Evolutionary conservation across 2,329 filamentous ascomycete species (phyloP).

Genomic region (Pseudogymnoascus sp.): DNA sequence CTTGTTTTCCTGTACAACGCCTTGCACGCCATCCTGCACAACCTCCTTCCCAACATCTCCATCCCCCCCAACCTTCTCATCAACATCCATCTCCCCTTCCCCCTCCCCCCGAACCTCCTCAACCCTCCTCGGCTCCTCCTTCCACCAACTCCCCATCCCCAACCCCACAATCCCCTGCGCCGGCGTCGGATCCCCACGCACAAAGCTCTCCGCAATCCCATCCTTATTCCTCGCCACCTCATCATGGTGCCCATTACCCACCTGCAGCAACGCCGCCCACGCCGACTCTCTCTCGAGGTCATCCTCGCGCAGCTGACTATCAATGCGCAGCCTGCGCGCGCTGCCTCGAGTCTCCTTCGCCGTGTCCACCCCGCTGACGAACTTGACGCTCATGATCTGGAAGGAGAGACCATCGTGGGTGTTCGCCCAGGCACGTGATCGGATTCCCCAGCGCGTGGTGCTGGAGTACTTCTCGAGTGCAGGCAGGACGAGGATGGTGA

Average conservation of each 20-base stretch:
- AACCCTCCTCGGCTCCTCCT: not conserved
- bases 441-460: slow-evolving; percentile 70
- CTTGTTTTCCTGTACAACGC: slow-evolving; percentile 41
- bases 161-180: slow-evolving; percentile 2
- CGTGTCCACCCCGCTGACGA: slow-evolving; percentile 68
- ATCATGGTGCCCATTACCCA: slow-evolving; percentile 2
- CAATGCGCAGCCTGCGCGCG: slow-evolving; percentile 28
- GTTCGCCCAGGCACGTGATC: slow-evolving; percentile 69
- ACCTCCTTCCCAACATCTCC: not conserved
- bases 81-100: not conserved
- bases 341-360: slow-evolving; percentile 36
- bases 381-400: slow-evolving; percentile 72
- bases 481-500: slow-evolving; percentile 78
- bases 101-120: not conserved
- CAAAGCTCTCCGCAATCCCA: slow-evolving; percentile 5
- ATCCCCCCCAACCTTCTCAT: not conserved
- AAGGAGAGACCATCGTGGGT: slow-evolving; percentile 61
- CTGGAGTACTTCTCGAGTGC: slow-evolving; percentile 67
- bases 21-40: not conserved
- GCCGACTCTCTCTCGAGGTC: slow-evolving; percentile 15
- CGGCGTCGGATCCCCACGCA: slow-evolving; percentile 5
- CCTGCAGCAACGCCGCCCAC: not conserved
- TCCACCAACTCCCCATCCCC: slow-evolving; percentile 13
- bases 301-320: slow-evolving; percentile 15
- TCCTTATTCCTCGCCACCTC: not conserved